Conservation (phyloP, 306 rosid species). For the Castanopsis chinensis region DNA sequence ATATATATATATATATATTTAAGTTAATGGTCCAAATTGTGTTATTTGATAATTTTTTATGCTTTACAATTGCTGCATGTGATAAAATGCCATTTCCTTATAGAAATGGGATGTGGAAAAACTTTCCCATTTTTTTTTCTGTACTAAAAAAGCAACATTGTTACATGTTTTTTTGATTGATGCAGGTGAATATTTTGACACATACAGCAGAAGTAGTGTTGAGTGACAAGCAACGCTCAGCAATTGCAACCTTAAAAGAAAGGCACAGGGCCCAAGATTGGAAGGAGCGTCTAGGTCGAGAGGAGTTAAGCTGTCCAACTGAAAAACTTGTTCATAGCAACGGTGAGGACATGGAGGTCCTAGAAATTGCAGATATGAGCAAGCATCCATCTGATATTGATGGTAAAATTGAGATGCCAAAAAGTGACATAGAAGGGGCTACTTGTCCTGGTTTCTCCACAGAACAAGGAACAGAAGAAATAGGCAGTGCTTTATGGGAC, state of each 20-base stretch:
- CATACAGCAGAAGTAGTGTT: slow-evolving; percentile 62
- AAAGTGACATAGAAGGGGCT: slow-evolving; percentile 21
- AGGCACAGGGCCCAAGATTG: slow-evolving; percentile 65
- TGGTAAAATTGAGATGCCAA: slow-evolving; percentile 7
- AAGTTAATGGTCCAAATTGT: not conserved
- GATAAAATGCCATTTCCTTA: not conserved
- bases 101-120: not conserved
- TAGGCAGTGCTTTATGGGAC: slow-evolving; percentile 77
- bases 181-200: slow-evolving; percentile 78
- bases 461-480: slow-evolving; percentile 28
- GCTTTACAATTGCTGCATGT: not conserved
- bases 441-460: slow-evolving; percentile 11
- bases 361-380: slow-evolving; percentile 12
- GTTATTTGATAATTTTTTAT: not conserved
- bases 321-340: slow-evolving; percentile 14
- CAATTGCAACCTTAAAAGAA: slow-evolving; percentile 55
- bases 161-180: slow-evolving; percentile 10
- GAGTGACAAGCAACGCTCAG: slow-evolving; percentile 34
- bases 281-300: slow-evolving; percentile 35
- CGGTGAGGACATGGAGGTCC: slow-evolving; percentile 16
- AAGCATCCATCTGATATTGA: slow-evolving; percentile 21
- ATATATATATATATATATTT: too few relatives aligned
- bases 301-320: slow-evolving; percentile 3
- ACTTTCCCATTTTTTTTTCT: not conserved
- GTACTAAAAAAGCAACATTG: not conserved